Conservation (phyloP, 2,329 filamentous ascomycete species). For the Fusarium vanettenii region DNA sequence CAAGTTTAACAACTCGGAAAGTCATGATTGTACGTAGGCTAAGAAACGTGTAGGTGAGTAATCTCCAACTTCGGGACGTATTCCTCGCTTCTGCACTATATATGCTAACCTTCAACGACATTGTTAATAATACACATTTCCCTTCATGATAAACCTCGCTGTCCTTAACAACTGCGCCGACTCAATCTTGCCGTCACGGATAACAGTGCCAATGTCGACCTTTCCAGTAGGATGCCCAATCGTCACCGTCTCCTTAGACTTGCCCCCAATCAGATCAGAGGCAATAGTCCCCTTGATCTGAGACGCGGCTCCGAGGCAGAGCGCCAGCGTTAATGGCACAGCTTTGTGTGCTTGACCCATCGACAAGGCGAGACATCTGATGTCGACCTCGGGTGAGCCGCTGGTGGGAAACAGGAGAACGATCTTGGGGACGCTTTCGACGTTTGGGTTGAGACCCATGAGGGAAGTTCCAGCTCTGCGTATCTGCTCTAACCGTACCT, state of each 20-base stretch:
- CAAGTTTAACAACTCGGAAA: background rate
- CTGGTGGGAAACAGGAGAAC: slow-evolving; percentile 56
- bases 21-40: background rate
- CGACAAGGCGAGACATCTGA: slow-evolving; percentile 62
- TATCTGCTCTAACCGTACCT: slow-evolving; percentile 64
- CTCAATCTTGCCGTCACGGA: slow-evolving; percentile 53
- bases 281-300: slow-evolving; percentile 58
- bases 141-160: slow-evolving; percentile 62
- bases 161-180: slow-evolving; percentile 61
- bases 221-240: slow-evolving; percentile 61
- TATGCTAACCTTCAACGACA: background rate
- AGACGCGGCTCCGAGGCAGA: slow-evolving; percentile 63
- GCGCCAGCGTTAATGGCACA: slow-evolving; percentile 65
- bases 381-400: slow-evolving; percentile 46
- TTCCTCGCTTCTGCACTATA: background rate
- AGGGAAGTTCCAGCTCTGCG: slow-evolving; percentile 65
- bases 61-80: background rate
- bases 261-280: slow-evolving; percentile 43
- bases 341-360: slow-evolving; percentile 68
- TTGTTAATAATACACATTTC: slow-evolving; percentile 56
- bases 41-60: background rate
- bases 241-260: slow-evolving; percentile 46
- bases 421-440: slow-evolving; percentile 71
- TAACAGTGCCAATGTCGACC: slow-evolving; percentile 58
- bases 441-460: slow-evolving; percentile 68